phyloP scores from a whole-genome alignment of 345 rosid genomes.

The Isatis tinctoria region DNA sequence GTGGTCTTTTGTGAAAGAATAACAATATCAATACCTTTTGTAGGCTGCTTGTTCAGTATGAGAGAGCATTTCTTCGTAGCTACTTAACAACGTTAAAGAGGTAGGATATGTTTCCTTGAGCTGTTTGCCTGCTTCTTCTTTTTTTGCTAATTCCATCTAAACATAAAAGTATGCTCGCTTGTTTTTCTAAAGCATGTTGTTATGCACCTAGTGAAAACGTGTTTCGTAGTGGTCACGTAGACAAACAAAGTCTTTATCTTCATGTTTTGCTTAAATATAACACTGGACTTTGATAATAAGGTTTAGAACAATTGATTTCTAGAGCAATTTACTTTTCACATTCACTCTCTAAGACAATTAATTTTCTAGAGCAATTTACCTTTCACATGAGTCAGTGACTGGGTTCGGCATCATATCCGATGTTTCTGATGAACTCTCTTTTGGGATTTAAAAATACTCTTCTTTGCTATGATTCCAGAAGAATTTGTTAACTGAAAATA shows the following conservation, averaged over 20 bases:
- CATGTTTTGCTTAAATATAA: background rate
- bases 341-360: no score
- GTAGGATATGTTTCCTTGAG: conserved; percentile 31
- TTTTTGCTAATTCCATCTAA: background rate
- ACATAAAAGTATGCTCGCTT: background rate
- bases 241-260: background rate
- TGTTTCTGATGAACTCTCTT: no score
- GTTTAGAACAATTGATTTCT: no score
- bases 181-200: background rate
- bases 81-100: conserved; percentile 54
- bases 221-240: conserved; percentile 6
- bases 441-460: conserved; percentile 1
- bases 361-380: no score
- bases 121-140: background rate
- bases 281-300: background rate
- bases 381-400: no score
- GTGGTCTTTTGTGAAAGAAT: background rate
- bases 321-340: no score
- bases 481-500: conserved; percentile 19
- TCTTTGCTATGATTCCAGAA: background rate
- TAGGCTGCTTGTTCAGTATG: conserved; percentile 75
- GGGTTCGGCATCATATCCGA: no score
- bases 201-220: background rate
- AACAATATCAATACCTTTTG: conserved; percentile 19
- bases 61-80: conserved; percentile 68